Percentiles rank a stretch among this genome's conserved stretches.
Conservation (phyloP, 352 stramenopile species). For the Phytophthora citricola region DNA sequence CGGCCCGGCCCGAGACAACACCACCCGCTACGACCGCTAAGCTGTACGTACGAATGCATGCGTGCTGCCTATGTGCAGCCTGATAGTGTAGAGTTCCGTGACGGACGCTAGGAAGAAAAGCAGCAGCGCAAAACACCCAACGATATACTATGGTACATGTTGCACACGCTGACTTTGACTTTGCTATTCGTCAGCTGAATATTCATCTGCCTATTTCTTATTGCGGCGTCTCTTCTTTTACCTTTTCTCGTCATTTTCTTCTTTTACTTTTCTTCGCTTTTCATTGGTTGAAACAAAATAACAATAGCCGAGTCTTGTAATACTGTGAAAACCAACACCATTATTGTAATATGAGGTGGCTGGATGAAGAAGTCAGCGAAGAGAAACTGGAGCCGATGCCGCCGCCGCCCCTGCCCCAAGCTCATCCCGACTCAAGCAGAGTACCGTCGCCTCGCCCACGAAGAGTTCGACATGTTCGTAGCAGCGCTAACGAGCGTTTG, state of each 20-base stretch:
- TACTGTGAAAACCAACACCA: too few relatives aligned
- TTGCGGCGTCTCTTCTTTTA: too few relatives aligned
- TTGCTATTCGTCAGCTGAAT: neutral
- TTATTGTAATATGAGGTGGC: slow-evolving; percentile 12
- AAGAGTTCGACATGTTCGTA: neutral
- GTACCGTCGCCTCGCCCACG: slow-evolving; percentile 6
- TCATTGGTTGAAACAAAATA: too few relatives aligned
- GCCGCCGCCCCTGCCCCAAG: slow-evolving; percentile 49
- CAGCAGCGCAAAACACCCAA: slow-evolving; percentile 20
- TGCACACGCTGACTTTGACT: neutral
- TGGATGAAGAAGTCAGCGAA: slow-evolving; percentile 31
- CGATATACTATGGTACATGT: slow-evolving; percentile 18
- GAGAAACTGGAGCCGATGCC: slow-evolving; percentile 62
- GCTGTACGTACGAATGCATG: neutral
- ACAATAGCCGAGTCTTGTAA: too few relatives aligned
- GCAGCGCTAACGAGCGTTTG: slow-evolving; percentile 30
- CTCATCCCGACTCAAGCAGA: slow-evolving; percentile 29
- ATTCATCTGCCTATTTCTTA: too few relatives aligned
- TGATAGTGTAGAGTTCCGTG: slow-evolving; percentile 42
- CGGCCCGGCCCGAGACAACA: slow-evolving; percentile 23
- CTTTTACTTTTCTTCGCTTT: neutral
- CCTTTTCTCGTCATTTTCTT: neutral
- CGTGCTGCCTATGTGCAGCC: slow-evolving; percentile 9
- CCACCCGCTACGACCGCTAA: slow-evolving; percentile 69
- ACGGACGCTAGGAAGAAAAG: slow-evolving; percentile 32